A percentile compares a stretch with the other conserved stretches of the same genome.
Evolutionary conservation across 2,329 filamentous ascomycete species (phyloP).

Genomic region (Helotiales sp.): DNA sequence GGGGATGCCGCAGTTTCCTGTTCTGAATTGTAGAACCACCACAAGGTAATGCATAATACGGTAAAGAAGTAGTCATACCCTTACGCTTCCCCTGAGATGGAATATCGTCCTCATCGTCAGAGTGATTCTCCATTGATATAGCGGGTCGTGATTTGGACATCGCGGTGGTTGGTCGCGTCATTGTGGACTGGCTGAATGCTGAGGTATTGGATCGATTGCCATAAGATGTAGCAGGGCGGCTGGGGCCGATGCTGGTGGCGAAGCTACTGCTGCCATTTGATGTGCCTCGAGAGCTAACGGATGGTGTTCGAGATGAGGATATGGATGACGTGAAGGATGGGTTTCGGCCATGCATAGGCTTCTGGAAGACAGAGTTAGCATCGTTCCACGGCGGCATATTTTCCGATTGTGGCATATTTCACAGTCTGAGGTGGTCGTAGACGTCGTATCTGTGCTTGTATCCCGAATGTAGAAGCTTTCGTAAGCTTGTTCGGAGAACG

Average conservation of each 20-base stretch:
- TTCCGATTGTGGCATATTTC: neutral
- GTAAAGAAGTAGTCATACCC: conserved; percentile 45
- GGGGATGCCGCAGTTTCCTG: conserved; percentile 31
- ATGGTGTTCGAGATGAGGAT: conserved; percentile 40
- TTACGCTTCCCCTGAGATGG: conserved; percentile 44
- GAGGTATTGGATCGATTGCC: conserved; percentile 50
- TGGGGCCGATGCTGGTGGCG: conserved; percentile 56
- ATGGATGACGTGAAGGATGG: conserved; percentile 40
- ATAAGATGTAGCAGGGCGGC: conserved; percentile 45
- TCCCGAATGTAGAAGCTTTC: neutral
- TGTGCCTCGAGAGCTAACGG: conserved; percentile 43
- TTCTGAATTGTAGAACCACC: conserved; percentile 28
- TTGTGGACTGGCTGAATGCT: conserved; percentile 47
- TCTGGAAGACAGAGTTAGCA: conserved; percentile 10
- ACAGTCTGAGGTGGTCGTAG: neutral
- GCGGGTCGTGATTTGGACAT: conserved; percentile 42
- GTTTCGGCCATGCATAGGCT: conserved; percentile 18
- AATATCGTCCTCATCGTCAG: conserved; percentile 32
- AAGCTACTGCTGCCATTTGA: conserved; percentile 48
- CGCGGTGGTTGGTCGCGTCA: conserved; percentile 43
- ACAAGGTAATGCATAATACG: conserved; percentile 25
- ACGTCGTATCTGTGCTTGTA: neutral
- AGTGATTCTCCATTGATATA: conserved; percentile 39
- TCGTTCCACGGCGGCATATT: neutral
- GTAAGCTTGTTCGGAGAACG: neutral